Evolutionary conservation across 257 asterid genomes (phyloP).

Genomic region (Ocimum tenuiflorum): DNA sequence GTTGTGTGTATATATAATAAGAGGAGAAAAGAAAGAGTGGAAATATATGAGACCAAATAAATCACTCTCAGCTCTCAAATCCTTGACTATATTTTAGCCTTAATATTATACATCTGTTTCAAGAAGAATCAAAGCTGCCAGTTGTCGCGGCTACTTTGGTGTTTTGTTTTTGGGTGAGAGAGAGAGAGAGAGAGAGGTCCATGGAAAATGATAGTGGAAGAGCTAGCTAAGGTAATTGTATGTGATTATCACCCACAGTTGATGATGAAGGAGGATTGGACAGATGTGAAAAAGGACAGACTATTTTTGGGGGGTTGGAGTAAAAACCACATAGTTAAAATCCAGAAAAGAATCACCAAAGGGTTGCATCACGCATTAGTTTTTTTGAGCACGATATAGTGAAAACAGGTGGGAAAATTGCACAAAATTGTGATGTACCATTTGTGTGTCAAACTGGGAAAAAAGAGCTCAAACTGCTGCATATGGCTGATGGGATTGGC

Average conservation of each 20-base stretch:
- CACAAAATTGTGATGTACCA: constrained; percentile 14
- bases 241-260: constrained; percentile 1
- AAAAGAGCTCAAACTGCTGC: not conserved
- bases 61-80: constrained; percentile 34
- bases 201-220: constrained; percentile 33
- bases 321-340: not conserved
- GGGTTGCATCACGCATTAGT: not conserved
- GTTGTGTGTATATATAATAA: constrained; percentile 29
- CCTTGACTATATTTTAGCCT: constrained; percentile 46
- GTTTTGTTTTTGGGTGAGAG: constrained; percentile 1
- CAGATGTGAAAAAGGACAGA: not conserved
- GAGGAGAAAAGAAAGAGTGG: constrained; percentile 15
- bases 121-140: constrained; percentile 61
- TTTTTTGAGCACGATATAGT: not conserved
- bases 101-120: constrained; percentile 31
- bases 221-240: not conserved
- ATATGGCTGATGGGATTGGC: constrained; percentile 9
- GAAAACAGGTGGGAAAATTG: constrained; percentile 11
- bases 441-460: not conserved
- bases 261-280: not conserved
- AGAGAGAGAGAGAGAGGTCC: constrained; percentile 17
- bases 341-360: not conserved
- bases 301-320: not conserved
- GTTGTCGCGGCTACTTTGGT: constrained; percentile 39
- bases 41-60: constrained; percentile 35